Evolutionary conservation across 345 rosid species (phyloP), one percentile per base, ranked within the genome.

Genomic region (Pistacia integerrima): DNA sequence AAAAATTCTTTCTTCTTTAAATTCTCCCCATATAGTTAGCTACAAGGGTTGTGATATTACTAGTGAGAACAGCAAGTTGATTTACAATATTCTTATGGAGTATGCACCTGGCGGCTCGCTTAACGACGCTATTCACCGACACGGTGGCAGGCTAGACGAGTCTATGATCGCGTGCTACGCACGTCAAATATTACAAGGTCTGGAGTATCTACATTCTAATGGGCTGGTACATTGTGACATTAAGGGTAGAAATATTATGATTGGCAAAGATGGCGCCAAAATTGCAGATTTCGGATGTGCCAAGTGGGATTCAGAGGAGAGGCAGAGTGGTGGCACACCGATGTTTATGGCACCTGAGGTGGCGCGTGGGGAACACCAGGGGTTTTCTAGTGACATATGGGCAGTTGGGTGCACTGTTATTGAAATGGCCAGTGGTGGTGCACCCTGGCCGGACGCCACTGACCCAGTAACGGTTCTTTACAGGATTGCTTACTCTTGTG

Each of bases 291-390:
- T 93, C 76, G 98, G 98, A 4, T 91, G 97, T 48, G 91, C 97
- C 1, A 91, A 76, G 86, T 64, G 72, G 74, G 38, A 52, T 8
- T 12, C n/a, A 1, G 69, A 54, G 25, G 78, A 78, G 67, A 82
- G 52, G 2, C 73, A 78, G 62, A 82, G 90, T 25, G 74, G 82
- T 5, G 94, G 98, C 49, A 89, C 93, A 2, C 94, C 93, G 44
- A 86, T 81, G 80, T 93, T 88, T 70, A 93, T 91, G 98, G 90
- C 94, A 0, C 94, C 98, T 1, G 97, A 93, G 87, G 93, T 81
- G 81, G 97, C 97, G 70, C 92, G 94, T 74, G 97, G 97, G 46
- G 93, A 88, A 58, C 86, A 86, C 55, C 97, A 91, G 84, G 90
- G 94, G 78, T 59, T 60, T 28, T 79, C 89, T 4, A 76, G 88